phyloP scores from a whole-genome alignment of 192 early-diverging fungal genomes.

The Coemansia furcata region DNA sequence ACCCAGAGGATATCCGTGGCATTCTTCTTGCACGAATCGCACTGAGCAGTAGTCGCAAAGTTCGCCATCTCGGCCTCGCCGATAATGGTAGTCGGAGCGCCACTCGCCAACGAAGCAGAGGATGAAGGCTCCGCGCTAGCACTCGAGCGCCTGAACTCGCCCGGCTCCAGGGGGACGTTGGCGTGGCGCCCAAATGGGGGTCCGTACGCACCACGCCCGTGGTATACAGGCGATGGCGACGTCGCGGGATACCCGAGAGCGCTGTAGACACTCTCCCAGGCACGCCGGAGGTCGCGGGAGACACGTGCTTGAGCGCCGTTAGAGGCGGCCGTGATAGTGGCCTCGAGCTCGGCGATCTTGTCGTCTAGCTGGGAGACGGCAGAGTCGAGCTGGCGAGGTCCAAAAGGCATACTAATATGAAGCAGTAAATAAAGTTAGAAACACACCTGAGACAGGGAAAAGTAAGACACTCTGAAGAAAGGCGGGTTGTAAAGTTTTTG shows the following conservation, averaged over 20 bases:
- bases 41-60: not conserved
- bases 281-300: conserved; percentile 43
- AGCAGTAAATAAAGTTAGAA: conserved; percentile 1
- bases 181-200: conserved; percentile 14
- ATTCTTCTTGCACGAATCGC: conserved; percentile 18
- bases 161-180: conserved; percentile 41
- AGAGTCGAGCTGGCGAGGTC: conserved; percentile 30
- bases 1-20: conserved; percentile 37
- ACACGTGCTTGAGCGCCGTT: conserved; percentile 42
- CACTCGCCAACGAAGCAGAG: not conserved
- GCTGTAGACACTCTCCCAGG: conserved; percentile 49
- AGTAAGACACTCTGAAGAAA: not conserved
- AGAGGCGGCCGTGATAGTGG: conserved; percentile 27
- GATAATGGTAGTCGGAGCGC: not conserved
- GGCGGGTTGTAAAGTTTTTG: not conserved
- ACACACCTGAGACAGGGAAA: not conserved
- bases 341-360: conserved; percentile 45
- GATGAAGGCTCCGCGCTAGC: not conserved
- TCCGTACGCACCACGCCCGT: conserved; percentile 1
- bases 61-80: not conserved
- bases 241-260: conserved; percentile 38
- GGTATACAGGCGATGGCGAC: conserved; percentile 5
- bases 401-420: conserved; percentile 24
- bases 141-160: conserved; percentile 2
- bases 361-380: conserved; percentile 44